Percentiles rank a stretch among this genome's conserved stretches.
Evolutionary conservation across 768 basidiomycete species (phyloP).

Genomic region (Boletus huronensis): DNA sequence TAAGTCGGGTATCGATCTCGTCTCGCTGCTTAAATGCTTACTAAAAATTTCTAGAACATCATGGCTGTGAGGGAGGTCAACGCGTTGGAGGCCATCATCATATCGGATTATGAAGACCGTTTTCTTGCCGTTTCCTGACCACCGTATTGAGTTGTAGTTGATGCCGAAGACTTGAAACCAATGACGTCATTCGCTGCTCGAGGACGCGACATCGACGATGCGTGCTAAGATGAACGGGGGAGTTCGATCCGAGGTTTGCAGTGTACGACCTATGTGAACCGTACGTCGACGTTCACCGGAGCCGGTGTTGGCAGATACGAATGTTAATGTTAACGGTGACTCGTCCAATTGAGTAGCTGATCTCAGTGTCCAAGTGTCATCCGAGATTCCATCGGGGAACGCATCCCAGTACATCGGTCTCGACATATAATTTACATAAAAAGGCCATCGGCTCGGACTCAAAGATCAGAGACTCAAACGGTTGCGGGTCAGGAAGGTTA

Average conservation of each 20-base stretch:
- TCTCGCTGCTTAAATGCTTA: conserved; percentile 1
- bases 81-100: conserved; percentile 70
- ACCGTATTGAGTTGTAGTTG: neutral
- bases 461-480: too few species aligned
- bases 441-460: too few species aligned
- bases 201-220: neutral
- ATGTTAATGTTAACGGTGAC: too few species aligned
- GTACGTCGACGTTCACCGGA: too few species aligned
- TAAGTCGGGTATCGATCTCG: conserved; percentile 38
- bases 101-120: conserved; percentile 61
- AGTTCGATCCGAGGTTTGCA: neutral
- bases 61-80: conserved; percentile 60
- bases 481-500: too few species aligned
- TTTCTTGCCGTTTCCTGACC: conserved; percentile 22
- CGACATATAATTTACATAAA: too few species aligned
- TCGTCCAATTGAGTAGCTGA: too few species aligned
- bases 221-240: neutral
- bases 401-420: too few species aligned
- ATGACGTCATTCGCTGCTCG: neutral
- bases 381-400: too few species aligned
- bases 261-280: too few species aligned
- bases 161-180: neutral
- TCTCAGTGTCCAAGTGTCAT: too few species aligned
- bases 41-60: conserved; percentile 56
- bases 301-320: neutral